Conservation (phyloP, 805 yeast genomes). For the Kluyveromyces siamensis region DNA sequence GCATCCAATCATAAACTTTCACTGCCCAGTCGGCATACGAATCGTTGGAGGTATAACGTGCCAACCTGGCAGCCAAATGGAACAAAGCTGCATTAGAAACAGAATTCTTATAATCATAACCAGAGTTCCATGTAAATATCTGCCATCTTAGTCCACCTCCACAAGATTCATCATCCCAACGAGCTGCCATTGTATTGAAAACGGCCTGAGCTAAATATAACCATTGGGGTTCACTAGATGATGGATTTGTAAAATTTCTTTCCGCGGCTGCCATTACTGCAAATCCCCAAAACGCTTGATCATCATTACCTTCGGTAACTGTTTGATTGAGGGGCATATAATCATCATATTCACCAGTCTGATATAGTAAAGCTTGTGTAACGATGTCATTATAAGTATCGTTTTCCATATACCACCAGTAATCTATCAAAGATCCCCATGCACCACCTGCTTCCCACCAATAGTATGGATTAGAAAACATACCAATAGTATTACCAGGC, state of each 20-base stretch:
- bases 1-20: constrained; percentile 52
- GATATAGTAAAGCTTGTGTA: constrained; percentile 41
- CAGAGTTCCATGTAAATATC: constrained; percentile 49
- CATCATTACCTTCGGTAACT: constrained; percentile 65
- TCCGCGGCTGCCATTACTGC: constrained; percentile 57
- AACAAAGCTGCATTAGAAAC: constrained; percentile 59
- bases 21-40: constrained; percentile 45
- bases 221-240: constrained; percentile 41
- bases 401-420: constrained; percentile 61
- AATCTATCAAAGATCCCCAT: constrained; percentile 57
- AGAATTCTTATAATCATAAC: constrained; percentile 55
- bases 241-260: constrained; percentile 43
- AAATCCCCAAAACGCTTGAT: constrained; percentile 63
- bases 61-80: constrained; percentile 55
- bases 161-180: constrained; percentile 51
- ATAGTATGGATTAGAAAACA: constrained; percentile 84
- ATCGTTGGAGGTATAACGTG: constrained; percentile 44
- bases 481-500: constrained; percentile 74
- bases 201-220: constrained; percentile 47
- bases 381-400: constrained; percentile 50
- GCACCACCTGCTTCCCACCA: constrained; percentile 97
- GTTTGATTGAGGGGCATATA: constrained; percentile 56
- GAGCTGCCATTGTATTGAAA: constrained; percentile 43
- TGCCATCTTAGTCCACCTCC: constrained; percentile 68
- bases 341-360: constrained; percentile 38